A percentile compares a stretch with the other conserved stretches of the same genome.
phyloP scores from a whole-genome alignment of 257 asterid genomes.

The Plantago ovata region DNA sequence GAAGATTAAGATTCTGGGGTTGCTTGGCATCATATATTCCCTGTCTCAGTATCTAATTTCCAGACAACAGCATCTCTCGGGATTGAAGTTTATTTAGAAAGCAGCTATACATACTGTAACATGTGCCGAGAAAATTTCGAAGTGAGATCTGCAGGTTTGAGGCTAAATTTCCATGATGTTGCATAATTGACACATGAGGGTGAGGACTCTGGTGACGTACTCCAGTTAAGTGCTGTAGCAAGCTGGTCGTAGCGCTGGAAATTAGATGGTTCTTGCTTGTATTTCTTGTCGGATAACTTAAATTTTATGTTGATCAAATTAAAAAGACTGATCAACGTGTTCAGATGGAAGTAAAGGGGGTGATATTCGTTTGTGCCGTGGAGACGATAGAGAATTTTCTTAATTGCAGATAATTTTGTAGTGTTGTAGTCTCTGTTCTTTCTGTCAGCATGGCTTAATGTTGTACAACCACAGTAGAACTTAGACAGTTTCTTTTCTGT shows the following conservation, averaged over 20 bases:
- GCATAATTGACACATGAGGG: slow-evolving; percentile 35
- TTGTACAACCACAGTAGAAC: too few species aligned
- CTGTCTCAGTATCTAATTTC: slow-evolving; percentile 83
- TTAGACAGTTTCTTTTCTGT: too few species aligned
- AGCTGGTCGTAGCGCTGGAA: slow-evolving; percentile 22
- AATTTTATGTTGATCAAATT: slow-evolving; percentile 1
- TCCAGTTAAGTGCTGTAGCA: slow-evolving; percentile 28
- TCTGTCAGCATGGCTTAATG: too few species aligned
- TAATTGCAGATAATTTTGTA: neutral
- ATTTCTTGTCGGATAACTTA: slow-evolving; percentile 20
- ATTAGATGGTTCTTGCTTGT: slow-evolving; percentile 29
- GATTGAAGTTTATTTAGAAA: slow-evolving; percentile 83
- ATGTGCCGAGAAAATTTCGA: slow-evolving; percentile 29
- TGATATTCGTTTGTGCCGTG: slow-evolving; percentile 8
- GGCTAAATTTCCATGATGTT: slow-evolving; percentile 26
- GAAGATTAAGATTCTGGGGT: slow-evolving; percentile 84
- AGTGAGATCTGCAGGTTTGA: slow-evolving; percentile 23
- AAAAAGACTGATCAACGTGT: slow-evolving; percentile 21
- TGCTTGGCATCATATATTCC: slow-evolving; percentile 85
- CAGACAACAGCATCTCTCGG: slow-evolving; percentile 80
- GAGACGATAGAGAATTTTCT: slow-evolving; percentile 8
- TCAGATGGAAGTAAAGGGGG: neutral
- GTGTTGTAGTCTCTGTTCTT: neutral
- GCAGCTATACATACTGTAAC: slow-evolving; percentile 30
- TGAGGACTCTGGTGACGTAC: slow-evolving; percentile 36